phyloP scores from a whole-genome alignment of 164 flowering plant species.

The Hamamelis virginiana region DNA sequence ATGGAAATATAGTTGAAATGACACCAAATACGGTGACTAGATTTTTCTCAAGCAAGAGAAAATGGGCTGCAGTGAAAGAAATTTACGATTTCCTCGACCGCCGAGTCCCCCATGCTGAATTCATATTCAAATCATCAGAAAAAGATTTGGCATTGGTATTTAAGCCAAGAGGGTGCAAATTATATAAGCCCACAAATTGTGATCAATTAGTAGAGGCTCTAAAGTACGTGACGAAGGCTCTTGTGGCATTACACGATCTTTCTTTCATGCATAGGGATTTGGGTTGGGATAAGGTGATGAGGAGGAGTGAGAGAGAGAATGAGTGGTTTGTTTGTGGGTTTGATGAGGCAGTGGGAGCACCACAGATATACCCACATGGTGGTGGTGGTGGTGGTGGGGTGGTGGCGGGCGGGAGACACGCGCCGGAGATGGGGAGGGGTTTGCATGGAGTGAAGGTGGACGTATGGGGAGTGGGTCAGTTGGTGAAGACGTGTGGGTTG shows the following conservation, averaged over 20 bases:
- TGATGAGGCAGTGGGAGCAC: conserved; percentile 59
- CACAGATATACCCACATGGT: conserved; percentile 51
- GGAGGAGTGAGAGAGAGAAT: conserved; percentile 30
- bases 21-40: conserved; percentile 45
- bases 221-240: conserved; percentile 53
- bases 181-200: conserved; percentile 35
- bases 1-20: conserved; percentile 45
- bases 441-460: conserved; percentile 77
- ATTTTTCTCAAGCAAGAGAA: conserved; percentile 38
- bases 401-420: conserved; percentile 39
- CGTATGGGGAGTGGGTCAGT: conserved; percentile 65
- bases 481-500: conserved; percentile 52
- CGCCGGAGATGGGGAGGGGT: conserved; percentile 79
- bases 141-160: conserved; percentile 40
- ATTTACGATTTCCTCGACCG: conserved; percentile 56
- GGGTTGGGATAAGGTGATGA: conserved; percentile 62
- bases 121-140: conserved; percentile 29
- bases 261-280: conserved; percentile 74
- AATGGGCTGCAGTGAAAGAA: conserved; percentile 53
- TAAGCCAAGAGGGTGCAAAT: conserved; percentile 55
- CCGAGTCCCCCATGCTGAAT: conserved; percentile 60
- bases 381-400: not conserved
- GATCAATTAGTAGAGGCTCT: conserved; percentile 61
- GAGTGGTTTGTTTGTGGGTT: conserved; percentile 67
- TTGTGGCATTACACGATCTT: conserved; percentile 69